Evolutionary conservation across 768 basidiomycete genomes (phyloP).

Genomic region (Suillus lakei): DNA sequence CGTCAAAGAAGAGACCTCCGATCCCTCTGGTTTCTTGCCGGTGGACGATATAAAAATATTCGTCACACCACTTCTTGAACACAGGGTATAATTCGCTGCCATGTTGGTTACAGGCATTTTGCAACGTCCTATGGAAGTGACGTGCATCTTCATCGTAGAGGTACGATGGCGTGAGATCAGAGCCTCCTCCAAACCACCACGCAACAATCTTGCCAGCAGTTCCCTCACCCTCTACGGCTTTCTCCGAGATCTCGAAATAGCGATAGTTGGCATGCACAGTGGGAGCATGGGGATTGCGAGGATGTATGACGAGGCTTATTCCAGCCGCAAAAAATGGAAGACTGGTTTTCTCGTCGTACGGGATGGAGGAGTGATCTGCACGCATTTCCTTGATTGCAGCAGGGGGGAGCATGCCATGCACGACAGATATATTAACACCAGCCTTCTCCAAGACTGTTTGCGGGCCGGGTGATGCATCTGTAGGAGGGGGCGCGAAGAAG

Average conservation of each 20-base stretch:
- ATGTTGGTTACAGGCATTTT: conserved; percentile 76
- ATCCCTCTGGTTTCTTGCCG: conserved; percentile 85
- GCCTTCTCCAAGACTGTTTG: conserved; percentile 86
- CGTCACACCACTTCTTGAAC: conserved; percentile 97
- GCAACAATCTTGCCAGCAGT: conserved; percentile 65
- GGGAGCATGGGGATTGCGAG: conserved; percentile 90
- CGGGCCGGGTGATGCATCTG: conserved; percentile 37
- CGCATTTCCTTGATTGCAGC: conserved; percentile 94
- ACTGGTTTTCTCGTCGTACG: conserved; percentile 59
- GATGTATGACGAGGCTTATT: conserved; percentile 91
- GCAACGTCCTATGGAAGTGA: conserved; percentile 86
- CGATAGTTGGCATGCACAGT: conserved; percentile 97
- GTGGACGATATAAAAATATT: conserved; percentile 95
- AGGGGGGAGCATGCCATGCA: conserved; percentile 87
- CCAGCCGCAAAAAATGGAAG: conserved; percentile 95
- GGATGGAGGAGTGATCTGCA: conserved; percentile 83
- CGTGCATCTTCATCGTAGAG: conserved; percentile 84
- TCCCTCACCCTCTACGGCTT: conserved; percentile 36
- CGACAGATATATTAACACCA: conserved; percentile 93
- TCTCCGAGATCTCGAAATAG: conserved; percentile 90
- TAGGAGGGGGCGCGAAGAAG: conserved; percentile 53
- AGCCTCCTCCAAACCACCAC: conserved; percentile 99
- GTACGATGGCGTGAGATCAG: conserved; percentile 93
- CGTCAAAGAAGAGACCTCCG: conserved; percentile 97
- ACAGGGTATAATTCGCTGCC: conserved; percentile 68